These are phyloP conservation scores for Talaromyces sp. DNA, from an alignment of 2,329 filamentous ascomycete genomes.

Conservation along the genomic window DNA sequence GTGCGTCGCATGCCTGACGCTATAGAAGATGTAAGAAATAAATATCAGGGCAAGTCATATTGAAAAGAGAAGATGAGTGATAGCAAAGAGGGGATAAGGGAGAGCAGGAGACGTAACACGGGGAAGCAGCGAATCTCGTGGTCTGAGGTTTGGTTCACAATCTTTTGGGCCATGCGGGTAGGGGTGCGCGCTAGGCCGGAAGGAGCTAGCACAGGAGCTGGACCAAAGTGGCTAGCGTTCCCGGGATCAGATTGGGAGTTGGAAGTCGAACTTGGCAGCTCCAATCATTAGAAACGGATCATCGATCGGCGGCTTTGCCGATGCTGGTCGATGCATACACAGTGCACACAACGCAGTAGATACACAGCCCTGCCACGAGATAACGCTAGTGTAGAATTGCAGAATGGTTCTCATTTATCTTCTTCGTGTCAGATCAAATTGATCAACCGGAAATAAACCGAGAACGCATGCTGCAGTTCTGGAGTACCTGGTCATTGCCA, in stretches of 20 bases:
- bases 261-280: neutral
- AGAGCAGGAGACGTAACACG: neutral
- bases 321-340: slow-evolving; percentile 8
- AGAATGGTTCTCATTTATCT: neutral
- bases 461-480: neutral
- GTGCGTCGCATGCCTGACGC: slow-evolving; percentile 39
- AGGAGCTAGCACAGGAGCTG: slow-evolving; percentile 27
- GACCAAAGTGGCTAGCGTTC: slow-evolving; percentile 35
- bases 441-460: neutral
- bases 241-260: slow-evolving; percentile 12
- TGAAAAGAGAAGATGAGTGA: neutral
- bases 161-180: slow-evolving; percentile 3
- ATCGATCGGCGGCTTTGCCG: slow-evolving; percentile 19
- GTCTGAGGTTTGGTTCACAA: slow-evolving; percentile 9
- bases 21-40: slow-evolving; percentile 12
- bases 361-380: neutral
- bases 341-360: neutral
- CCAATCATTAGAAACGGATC: slow-evolving; percentile 20
- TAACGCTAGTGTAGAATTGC: neutral
- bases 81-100: neutral
- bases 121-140: slow-evolving; percentile 1
- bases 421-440: neutral
- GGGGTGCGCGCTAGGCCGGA: slow-evolving; percentile 30
- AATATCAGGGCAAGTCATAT: neutral
- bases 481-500: neutral